Base-by-base conservation (phyloP, 2,329 filamentous ascomycete genomes). In the Nothopassalora personata region DNA sequence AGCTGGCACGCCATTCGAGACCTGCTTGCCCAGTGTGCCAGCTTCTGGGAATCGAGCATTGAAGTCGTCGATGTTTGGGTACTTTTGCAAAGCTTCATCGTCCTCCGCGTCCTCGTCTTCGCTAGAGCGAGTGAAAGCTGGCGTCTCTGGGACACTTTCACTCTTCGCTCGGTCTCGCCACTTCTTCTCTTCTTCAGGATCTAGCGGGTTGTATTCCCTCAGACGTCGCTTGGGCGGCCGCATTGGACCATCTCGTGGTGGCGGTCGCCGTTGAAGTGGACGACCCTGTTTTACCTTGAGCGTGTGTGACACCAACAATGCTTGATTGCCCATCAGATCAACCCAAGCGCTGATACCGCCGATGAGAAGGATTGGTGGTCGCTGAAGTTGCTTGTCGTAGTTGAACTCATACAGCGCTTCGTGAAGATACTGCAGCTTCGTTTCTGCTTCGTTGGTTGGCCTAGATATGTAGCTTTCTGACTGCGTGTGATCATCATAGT, bases 311-410 rank as follows among this genome's bases (percentile, higher is more conserved):
- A 79, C 80, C 51, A 80, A 77, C 52, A 89, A 77, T 1, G 88
- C 86, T 55, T 86, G 81, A 11, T 79, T 76, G 1, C 94, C 93
- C 67, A 96, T 80, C n/a, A 94, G 75, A 67, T 94, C 87, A 18
- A 86, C 77, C 94, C 94, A 99, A 4, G 91, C 89, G 66, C 92
- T 85, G 10, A 99, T 74, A 0, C 94, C 94, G 18, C 94, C 94
- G 54, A 83, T 79, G 1, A 99, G 78, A 33, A 99, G 79, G 57
- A 91, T 89, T 0, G 93, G 92, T 3, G 83, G 81, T 28, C 85
- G 81, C 59, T 85, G 87, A 33, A 96, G 76, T 9, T 87, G 87
- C 65, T 88, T 90, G 15, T 87, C 86, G 59, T 88, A 89, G 65
- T 92, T 96, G 74, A 92, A 95, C 58, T 94, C 86, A 54, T 86